These are phyloP conservation scores for Plasmodium reichenowi DNA, from an alignment of 169 alveolate genomes.

Conservation along the genomic window DNA sequence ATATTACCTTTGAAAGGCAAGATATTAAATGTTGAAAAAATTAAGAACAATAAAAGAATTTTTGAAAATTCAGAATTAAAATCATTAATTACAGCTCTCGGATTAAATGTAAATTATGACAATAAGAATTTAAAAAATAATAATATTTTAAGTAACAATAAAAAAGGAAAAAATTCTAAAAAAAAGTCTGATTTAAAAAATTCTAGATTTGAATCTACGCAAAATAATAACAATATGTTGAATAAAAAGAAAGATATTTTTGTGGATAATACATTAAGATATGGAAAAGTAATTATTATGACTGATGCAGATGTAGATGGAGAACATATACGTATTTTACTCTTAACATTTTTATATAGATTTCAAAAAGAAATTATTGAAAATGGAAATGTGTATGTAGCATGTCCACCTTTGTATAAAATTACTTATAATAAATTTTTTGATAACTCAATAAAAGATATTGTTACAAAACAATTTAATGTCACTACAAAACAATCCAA, in stretches of 20 bases:
- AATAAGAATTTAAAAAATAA: constrained; percentile 23
- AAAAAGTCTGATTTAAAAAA: constrained; percentile 38
- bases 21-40: constrained; percentile 87
- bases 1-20: constrained; percentile 89
- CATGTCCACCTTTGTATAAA: constrained; percentile 88
- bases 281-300: constrained; percentile 86
- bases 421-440: constrained; percentile 78
- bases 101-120: constrained; percentile 70
- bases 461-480: constrained; percentile 59
- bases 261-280: constrained; percentile 67
- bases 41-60: constrained; percentile 79
- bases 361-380: constrained; percentile 81
- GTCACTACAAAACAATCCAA: constrained; percentile 79
- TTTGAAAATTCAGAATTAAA: constrained; percentile 85
- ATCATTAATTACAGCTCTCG: constrained; percentile 77
- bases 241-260: constrained; percentile 44
- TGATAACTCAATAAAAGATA: constrained; percentile 37
- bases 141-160: constrained; percentile 7
- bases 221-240: constrained; percentile 2
- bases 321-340: constrained; percentile 85
- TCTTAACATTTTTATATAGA: constrained; percentile 84
- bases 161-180: constrained; percentile 30
- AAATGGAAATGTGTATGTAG: constrained; percentile 85
- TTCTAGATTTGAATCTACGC: constrained; percentile 6
- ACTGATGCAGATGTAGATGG: constrained; percentile 92